Evolutionary conservation across 2,329 filamentous ascomycete genomes (phyloP).

Genomic region (Penicillium crustosum): DNA sequence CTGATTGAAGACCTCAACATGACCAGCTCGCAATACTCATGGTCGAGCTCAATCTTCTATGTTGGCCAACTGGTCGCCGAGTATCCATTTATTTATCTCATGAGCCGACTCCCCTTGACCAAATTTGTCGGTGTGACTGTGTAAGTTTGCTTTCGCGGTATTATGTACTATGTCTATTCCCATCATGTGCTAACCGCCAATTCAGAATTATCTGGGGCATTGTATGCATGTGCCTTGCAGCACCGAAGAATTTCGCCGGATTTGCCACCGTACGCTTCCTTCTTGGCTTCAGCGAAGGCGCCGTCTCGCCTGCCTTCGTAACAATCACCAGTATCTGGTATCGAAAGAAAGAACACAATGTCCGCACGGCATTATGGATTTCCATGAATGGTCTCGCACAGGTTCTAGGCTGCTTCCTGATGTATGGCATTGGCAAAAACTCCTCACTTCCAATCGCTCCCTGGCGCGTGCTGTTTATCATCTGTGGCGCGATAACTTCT

Average conservation of each 20-base stretch:
- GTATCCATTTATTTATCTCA: constrained; percentile 54
- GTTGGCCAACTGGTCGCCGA: constrained; percentile 50
- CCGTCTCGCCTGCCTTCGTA: constrained; percentile 49
- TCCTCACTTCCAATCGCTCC: constrained; percentile 42
- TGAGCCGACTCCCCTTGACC: constrained; percentile 51
- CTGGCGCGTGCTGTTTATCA: constrained; percentile 52
- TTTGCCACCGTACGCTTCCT: constrained; percentile 45
- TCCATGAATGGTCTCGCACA: constrained; percentile 51
- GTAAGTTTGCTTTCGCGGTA: constrained; percentile 27
- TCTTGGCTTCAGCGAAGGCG: constrained; percentile 49
- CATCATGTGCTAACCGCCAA: neutral
- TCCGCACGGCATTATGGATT: constrained; percentile 37
- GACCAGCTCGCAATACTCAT: constrained; percentile 50
- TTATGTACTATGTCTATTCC: neutral
- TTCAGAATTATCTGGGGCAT: constrained; percentile 45
- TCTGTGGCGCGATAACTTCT: constrained; percentile 52
- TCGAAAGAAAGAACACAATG: constrained; percentile 36
- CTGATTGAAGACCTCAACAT: constrained; percentile 50
- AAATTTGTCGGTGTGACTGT: constrained; percentile 53
- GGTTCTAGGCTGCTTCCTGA: constrained; percentile 48
- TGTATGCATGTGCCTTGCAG: constrained; percentile 48
- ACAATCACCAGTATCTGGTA: constrained; percentile 49
- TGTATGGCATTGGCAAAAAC: constrained; percentile 53
- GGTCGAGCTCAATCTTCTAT: constrained; percentile 42
- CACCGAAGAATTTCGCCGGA: constrained; percentile 41